These are phyloP conservation scores for Candida smagusa DNA, from an alignment of 1,139 yeast genomes.

Conservation along the genomic window DNA sequence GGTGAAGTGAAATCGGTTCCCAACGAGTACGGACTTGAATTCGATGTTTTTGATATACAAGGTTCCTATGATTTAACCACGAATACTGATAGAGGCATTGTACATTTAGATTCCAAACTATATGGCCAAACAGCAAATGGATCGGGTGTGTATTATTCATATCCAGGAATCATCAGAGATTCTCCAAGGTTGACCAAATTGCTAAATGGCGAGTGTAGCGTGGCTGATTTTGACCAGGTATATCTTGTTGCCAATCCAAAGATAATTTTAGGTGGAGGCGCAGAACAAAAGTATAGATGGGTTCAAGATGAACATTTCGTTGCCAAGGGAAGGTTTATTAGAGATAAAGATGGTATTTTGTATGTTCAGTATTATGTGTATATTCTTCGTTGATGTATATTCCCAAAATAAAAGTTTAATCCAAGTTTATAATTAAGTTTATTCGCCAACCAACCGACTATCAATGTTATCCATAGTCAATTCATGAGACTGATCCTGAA, in stretches of 20 bases:
- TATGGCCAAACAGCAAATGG: constrained; percentile 41
- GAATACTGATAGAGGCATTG: constrained; percentile 23
- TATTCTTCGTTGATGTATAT: constrained; percentile 16
- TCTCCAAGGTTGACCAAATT: constrained; percentile 33
- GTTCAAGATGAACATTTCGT: constrained; percentile 38
- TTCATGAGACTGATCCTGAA: constrained; percentile 21
- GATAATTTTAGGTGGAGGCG: constrained; percentile 35
- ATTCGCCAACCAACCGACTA: constrained; percentile 47
- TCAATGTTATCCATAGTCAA: constrained; percentile 49
- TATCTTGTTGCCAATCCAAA: constrained; percentile 46
- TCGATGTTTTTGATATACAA: constrained; percentile 20
- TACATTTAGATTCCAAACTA: constrained; percentile 48
- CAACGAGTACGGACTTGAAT: constrained; percentile 28
- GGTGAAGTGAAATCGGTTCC: constrained; percentile 29
- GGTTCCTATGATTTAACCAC: constrained; percentile 51
- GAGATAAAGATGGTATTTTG: constrained; percentile 38
- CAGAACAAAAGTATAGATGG: constrained; percentile 47
- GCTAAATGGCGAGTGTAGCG: constrained; percentile 22
- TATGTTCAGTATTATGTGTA: constrained; percentile 52
- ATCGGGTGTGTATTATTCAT: constrained; percentile 37
- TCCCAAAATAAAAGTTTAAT: too few relatives aligned
- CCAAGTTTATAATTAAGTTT: too few relatives aligned
- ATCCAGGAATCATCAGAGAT: constrained; percentile 44
- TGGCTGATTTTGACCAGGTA: constrained; percentile 40
- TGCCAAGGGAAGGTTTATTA: constrained; percentile 54